Evolutionary conservation across 202 grass and related monocot genomes (phyloP), one percentile per base, ranked within the genome.

Genomic region (Bolboschoenoplectus hybrid): DNA sequence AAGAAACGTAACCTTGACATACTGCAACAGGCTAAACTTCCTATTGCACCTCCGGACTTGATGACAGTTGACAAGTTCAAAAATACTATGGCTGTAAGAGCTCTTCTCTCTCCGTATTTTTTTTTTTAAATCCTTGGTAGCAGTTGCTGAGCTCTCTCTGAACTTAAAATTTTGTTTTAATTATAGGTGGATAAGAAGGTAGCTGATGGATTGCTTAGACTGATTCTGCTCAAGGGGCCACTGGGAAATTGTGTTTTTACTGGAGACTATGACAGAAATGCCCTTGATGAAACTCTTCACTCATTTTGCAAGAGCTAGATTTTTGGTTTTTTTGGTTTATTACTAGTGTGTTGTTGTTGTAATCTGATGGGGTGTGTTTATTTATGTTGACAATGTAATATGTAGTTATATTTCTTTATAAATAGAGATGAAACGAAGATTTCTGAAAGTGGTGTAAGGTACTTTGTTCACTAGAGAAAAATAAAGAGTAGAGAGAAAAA

Each of bases 121-220:
- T 51, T 53, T 9, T 4, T 41, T 71, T 19, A 10, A 46, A 73
- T 73, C 17, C n/a, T 49, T 64, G 64, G 32, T 6, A 55, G 7
- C 0, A 4, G 34, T 9, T 81, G 57, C 45, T 17, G 67, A 67
- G 9, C 32, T 81, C 34, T 36, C 20, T 58, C 16, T 40, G 10
- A 60, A 78, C 74, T 84, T 47, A 56, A 85, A 45, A 82, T 84
- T 14, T 32, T 14, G 8, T 36, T 50, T 86, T 56, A 26, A 46
- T 39, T 67, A 34, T 45, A 99, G 97, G 97, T 99, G 63, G 97
- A 99, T 87, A 99, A 99, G 89, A 99, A 99, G 88, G 97, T 99
- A 53, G 97, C 97, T 19, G 97, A 99, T 86, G 97, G 97, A 88
- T 82, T 99, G 89, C 63, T 99, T 19, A 94, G 97, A 71, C 89